A percentile compares a stretch with the other conserved stretches of the same genome.
phyloP scores from a whole-genome alignment of 495 filamentous ascomycete genomes.

The Daldinia concentrica region DNA sequence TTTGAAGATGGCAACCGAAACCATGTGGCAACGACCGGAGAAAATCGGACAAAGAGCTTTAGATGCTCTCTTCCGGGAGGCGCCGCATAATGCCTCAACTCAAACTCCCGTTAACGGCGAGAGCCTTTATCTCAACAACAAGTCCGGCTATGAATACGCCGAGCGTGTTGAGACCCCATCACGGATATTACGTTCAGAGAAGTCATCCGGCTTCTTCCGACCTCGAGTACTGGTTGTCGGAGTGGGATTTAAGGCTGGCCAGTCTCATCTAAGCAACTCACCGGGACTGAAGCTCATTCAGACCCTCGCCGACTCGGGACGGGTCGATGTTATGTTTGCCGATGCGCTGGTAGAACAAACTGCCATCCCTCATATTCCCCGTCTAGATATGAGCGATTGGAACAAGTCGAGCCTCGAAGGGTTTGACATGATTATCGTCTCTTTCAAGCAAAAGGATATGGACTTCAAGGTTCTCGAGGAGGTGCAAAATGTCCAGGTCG shows the following conservation, averaged over 20 bases:
- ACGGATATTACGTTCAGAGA: not conserved
- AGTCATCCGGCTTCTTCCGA: not conserved
- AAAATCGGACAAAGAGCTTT: conserved; percentile 36
- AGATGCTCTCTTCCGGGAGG: conserved; percentile 21
- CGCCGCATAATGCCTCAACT: not conserved
- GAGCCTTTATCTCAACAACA: no score
- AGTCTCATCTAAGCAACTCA: conserved; percentile 45
- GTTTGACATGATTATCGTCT: conserved; percentile 50
- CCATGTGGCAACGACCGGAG: conserved; percentile 47
- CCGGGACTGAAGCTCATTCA: conserved; percentile 46
- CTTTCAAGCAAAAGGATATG: conserved; percentile 44
- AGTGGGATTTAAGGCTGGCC: conserved; percentile 49
- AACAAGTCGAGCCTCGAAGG: conserved; percentile 33
- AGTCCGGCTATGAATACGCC: not conserved
- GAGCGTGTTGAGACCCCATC: not conserved
- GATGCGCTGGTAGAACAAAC: conserved; percentile 48
- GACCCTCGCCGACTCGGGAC: conserved; percentile 31
- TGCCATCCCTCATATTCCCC: conserved; percentile 38
- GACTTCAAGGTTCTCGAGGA: conserved; percentile 44
- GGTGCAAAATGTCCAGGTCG: conserved; percentile 32
- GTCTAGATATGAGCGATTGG: conserved; percentile 40
- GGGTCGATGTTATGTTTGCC: conserved; percentile 45
- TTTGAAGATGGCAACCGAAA: conserved; percentile 47
- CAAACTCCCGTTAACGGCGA: not conserved
- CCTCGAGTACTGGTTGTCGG: conserved; percentile 49